Evolutionary conservation across 169 alveolate genomes (phyloP), one percentile per base, ranked within the genome.

Genomic region (Eimeria sp.): DNA sequence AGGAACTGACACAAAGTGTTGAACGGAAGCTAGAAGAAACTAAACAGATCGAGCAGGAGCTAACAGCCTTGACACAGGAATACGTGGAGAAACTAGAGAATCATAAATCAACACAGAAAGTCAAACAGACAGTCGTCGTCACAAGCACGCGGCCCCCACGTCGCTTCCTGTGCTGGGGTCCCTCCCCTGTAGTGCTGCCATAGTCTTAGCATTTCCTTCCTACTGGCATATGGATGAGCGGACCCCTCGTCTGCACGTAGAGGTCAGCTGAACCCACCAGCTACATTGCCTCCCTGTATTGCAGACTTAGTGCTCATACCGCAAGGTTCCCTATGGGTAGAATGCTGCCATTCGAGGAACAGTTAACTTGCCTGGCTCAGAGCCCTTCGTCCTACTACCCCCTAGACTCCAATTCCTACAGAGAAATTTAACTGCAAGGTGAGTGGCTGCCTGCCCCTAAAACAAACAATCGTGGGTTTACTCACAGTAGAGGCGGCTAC

Each of bases 161-260:
- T 7, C 76, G 93, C n/a, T 43, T 51, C 65, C 93, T 86, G 58
- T 86, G 93, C 93, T 86, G 93, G 63, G 72, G 73, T 22, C n/a
- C 72, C 54, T 49, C 90, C 34, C 90, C 72, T 30, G 90, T 54
- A 82, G 90, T 82, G 72, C 90, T 82, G 72, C 73, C 90, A 51
- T 82, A 57, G 54, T 4, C 88, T 11, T 1, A 76, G 88, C 47
- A 30, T 5, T 27, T 45, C 22, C 6, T 34, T 11, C 18, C 25
- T 70, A 70, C 51, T 70, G 49, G 49, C 80, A 70, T 10, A 4
- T 70, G n/a, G 3, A 22, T 70, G 49, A 30, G n/a, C 20, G 45
- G 9, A 70, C 1, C 51, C 49, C 51, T 30, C 49, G 80, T 22
- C 45, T 9, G 25, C 47, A 27, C 6, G 49, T 4, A 30, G 34